phyloP scores from a whole-genome alignment of 73 alveolate genomes.

The Paraurostyla sp. region DNA sequence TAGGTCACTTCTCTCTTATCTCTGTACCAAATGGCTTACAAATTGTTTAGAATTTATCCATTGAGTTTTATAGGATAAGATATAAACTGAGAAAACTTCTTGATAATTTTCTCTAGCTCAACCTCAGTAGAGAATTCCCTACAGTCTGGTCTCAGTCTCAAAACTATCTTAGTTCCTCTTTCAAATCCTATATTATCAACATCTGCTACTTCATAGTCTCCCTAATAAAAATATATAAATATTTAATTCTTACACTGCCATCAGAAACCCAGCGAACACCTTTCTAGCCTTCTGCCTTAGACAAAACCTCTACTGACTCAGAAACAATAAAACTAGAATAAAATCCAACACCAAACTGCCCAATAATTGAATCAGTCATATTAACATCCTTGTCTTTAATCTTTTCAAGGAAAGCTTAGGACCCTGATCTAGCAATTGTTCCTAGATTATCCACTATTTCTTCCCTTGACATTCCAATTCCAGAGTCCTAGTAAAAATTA shows the following conservation, averaged over 20 bases:
- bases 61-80: slow-evolving; percentile 78
- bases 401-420: slow-evolving; percentile 74
- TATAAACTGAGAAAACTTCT: slow-evolving; percentile 81
- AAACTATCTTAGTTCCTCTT: slow-evolving; percentile 82
- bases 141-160: slow-evolving; percentile 77
- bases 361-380: slow-evolving; percentile 79
- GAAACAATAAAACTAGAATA: slow-evolving; percentile 86
- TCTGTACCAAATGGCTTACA: slow-evolving; percentile 84
- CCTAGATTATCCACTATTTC: slow-evolving; percentile 85
- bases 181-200: slow-evolving; percentile 89
- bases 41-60: slow-evolving; percentile 74
- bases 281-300: slow-evolving; percentile 75
- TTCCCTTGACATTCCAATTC: slow-evolving; percentile 85
- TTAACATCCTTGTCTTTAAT: slow-evolving; percentile 64
- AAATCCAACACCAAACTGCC: slow-evolving; percentile 91
- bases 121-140: slow-evolving; percentile 66
- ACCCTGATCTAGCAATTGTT: slow-evolving; percentile 87
- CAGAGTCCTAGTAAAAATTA: slow-evolving; percentile 66
- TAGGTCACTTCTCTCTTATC: slow-evolving; percentile 75
- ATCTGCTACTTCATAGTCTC: slow-evolving; percentile 88
- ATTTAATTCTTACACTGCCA: slow-evolving; percentile 80
- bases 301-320: slow-evolving; percentile 79
- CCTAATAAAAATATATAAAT: slow-evolving; percentile 66
- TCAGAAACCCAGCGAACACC: slow-evolving; percentile 84
- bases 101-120: slow-evolving; percentile 65